These are phyloP conservation scores for Apiospora aurea DNA, from an alignment of 2,329 filamentous ascomycete species.

Conservation along the genomic window DNA sequence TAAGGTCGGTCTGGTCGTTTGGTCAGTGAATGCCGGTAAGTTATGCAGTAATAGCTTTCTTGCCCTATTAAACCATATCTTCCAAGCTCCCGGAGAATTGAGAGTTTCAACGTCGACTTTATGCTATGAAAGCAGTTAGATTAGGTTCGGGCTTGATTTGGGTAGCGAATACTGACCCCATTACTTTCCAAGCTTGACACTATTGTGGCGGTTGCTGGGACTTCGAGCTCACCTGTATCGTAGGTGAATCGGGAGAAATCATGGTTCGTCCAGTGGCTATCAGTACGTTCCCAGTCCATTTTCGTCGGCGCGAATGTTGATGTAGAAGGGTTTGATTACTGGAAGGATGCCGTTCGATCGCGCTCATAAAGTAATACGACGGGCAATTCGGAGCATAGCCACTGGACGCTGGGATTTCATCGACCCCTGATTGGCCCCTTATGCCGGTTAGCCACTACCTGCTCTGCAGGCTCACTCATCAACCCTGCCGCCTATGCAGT, in stretches of 20 bases:
- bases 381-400: not conserved
- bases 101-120: not conserved
- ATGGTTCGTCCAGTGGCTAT: not conserved
- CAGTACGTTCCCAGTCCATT: conserved; percentile 1
- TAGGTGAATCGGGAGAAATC: not conserved
- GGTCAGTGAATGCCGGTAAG: not conserved
- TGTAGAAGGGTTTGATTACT: not conserved
- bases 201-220: not conserved
- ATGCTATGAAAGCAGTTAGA: not conserved
- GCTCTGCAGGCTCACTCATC: not conserved
- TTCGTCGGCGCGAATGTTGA: not conserved
- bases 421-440: not conserved
- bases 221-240: not conserved
- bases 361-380: not conserved
- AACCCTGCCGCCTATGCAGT: not conserved
- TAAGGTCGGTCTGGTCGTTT: not conserved
- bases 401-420: not conserved
- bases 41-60: not conserved
- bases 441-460: not conserved
- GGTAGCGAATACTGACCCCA: not conserved
- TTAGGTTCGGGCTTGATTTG: not conserved
- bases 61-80: not conserved
- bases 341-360: not conserved
- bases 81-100: not conserved
- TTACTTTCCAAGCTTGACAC: not conserved